These are phyloP conservation scores for Lagenaria siceraria DNA, from an alignment of 306 rosid genomes.

Conservation along the genomic window DNA sequence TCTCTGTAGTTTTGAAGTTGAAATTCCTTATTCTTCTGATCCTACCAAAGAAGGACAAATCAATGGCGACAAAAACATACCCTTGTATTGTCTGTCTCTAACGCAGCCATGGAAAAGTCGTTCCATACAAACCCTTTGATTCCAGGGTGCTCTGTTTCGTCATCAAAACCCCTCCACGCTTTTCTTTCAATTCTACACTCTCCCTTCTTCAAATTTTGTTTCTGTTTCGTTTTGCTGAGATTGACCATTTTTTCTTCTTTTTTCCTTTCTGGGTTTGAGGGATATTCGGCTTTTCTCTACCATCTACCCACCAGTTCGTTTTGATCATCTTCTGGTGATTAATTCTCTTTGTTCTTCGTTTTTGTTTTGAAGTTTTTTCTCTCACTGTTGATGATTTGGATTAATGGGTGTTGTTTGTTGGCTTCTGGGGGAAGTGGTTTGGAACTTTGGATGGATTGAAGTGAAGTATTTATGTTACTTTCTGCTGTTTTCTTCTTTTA, in stretches of 20 bases:
- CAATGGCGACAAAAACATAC: constrained; percentile 27
- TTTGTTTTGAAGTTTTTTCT: too few species aligned
- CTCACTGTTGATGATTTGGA: neutral
- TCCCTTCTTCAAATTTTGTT: constrained; percentile 1
- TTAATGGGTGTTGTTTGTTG: neutral
- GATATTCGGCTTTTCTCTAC: neutral
- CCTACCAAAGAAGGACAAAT: constrained; percentile 14
- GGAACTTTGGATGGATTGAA: neutral
- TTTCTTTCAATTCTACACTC: neutral
- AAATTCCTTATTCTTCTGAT: constrained; percentile 32
- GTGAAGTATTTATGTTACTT: neutral
- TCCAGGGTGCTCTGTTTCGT: constrained; percentile 8
- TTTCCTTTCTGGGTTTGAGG: neutral
- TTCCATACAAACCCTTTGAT: constrained; percentile 14
- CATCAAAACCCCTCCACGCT: constrained; percentile 4
- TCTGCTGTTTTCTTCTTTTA: neutral
- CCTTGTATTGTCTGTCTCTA: constrained; percentile 29
- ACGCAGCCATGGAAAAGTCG: constrained; percentile 19
- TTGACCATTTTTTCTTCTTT: constrained; percentile 1
- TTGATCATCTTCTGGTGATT: constrained; percentile 18
- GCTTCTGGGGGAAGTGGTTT: neutral
- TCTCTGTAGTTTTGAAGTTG: constrained; percentile 17
- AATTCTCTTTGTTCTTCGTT: neutral
- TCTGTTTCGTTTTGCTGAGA: neutral
- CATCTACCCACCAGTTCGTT: neutral